These are phyloP conservation scores for Metschnikowia koreensis DNA, from an alignment of 805 yeast species.

Conservation along the genomic window DNA sequence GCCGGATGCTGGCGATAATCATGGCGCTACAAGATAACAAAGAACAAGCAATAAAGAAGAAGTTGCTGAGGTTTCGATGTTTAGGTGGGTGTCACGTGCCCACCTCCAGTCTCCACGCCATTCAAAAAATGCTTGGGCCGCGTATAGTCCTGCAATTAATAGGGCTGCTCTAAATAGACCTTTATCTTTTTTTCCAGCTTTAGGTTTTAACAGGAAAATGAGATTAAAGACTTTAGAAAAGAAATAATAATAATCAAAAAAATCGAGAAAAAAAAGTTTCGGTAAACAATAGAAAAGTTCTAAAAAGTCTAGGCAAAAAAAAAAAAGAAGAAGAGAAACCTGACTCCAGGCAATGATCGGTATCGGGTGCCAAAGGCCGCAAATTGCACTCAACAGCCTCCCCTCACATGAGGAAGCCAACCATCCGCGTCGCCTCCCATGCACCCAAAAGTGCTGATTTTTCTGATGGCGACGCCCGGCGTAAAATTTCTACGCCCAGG, in stretches of 20 bases:
- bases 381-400: conserved; percentile 60
- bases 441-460: conserved; percentile 28
- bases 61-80: too few species aligned
- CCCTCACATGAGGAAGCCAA: conserved; percentile 40
- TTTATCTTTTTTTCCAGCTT: too few species aligned
- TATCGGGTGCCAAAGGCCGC: conserved; percentile 60
- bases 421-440: conserved; percentile 61
- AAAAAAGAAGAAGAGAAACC: conserved; percentile 23
- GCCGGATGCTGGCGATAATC: conserved; percentile 72
- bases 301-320: background rate
- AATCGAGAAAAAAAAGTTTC: too few species aligned
- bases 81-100: too few species aligned
- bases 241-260: too few species aligned
- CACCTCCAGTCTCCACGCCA: too few species aligned
- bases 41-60: background rate
- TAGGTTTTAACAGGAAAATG: too few species aligned
- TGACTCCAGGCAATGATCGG: conserved; percentile 56
- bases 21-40: conserved; percentile 19
- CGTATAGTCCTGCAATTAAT: too few species aligned
- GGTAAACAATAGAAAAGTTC: background rate
- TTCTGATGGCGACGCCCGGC: conserved; percentile 61
- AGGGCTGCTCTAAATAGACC: too few species aligned
- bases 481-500: conserved; percentile 50
- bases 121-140: too few species aligned
- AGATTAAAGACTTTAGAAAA: too few species aligned